Evolutionary conservation across 2,329 filamentous ascomycete genomes (phyloP), one percentile per base, ranked within the genome.

Genomic region (Aspergillus luchuensis): DNA sequence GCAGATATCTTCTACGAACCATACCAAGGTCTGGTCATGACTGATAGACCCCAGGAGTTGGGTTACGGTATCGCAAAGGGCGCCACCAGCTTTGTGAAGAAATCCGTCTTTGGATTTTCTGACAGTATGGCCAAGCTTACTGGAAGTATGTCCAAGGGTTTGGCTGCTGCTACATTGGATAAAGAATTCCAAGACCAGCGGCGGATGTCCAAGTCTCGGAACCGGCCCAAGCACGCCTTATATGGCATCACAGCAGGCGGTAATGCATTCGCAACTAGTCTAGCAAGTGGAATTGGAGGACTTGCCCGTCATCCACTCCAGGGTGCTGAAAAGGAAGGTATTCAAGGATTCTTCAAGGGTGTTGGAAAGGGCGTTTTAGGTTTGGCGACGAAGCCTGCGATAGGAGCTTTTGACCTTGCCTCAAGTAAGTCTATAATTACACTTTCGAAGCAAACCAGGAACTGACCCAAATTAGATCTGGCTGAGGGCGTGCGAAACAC

Each of bases 1-100:
- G 93, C 91, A 19, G 95, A 97, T 74, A 97, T 99, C 73, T 99
- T 99, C 81, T 99, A 99, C 82, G 96, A 99, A 75, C 95, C 95
- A 39, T 99, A 99, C 79, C 95, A 99, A 80, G 91, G 96, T 21
- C 86, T 99, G 52, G 96, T 99, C 75, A 91, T 96, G 84, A 96
- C 93, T 0, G 95, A 99, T 75, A 87, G 91, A 67, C 96, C 95
- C 2, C 94, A 98, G 76, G 94, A 99, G 66, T 88, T 99, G 58
- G 96, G 95, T 19, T 83, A 96, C 43, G 95, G 95, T 17, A 96
- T 99, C 64, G 96, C 95, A 38, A 97, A 97, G 77, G 95, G 95
- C 41, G 95, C 96, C 10, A 94, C 92, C 0, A 97, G 92, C 66
- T 98, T 99, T 72, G 91, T 97, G 67, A 99, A 99, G 84, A 99